Percentiles rank a stretch among this genome's conserved stretches.
Conservation (phyloP, 2,329 filamentous ascomycete genomes). For the Chaetomium sp. region DNA sequence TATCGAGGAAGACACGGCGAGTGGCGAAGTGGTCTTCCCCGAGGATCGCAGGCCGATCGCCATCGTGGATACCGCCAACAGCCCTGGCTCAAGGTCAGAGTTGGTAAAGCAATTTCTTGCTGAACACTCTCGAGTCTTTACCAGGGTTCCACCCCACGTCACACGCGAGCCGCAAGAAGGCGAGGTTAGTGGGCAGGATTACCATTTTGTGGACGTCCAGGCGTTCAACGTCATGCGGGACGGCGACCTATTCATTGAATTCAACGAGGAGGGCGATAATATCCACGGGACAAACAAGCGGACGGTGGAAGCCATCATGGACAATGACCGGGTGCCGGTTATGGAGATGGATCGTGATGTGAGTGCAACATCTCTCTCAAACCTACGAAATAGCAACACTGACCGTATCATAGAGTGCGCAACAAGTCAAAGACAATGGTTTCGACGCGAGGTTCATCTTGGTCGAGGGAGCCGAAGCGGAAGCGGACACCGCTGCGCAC, state of each 20-base stretch:
- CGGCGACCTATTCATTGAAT: conserved; percentile 62
- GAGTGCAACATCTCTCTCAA: conserved; percentile 34
- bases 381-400: not conserved
- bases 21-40: conserved; percentile 43
- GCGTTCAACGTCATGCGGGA: conserved; percentile 62
- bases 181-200: conserved; percentile 55
- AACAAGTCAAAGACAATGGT: conserved; percentile 59
- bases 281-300: conserved; percentile 61
- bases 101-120: conserved; percentile 65
- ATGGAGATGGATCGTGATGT: conserved; percentile 58
- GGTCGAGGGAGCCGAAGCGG: conserved; percentile 43
- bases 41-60: conserved; percentile 61
- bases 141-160: conserved; percentile 57
- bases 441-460: conserved; percentile 60
- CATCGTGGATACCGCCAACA: conserved; percentile 65
- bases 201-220: conserved; percentile 58
- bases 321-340: conserved; percentile 61
- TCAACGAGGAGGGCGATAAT: conserved; percentile 50
- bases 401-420: conserved; percentile 48
- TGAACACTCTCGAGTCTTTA: conserved; percentile 67
- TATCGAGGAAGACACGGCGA: conserved; percentile 31
- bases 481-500: conserved; percentile 41
- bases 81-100: conserved; percentile 54
- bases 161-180: conserved; percentile 53
- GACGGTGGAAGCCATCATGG: conserved; percentile 53